Conservation (phyloP, 345 rosid genomes). For the Eucalyptus globulus region DNA sequence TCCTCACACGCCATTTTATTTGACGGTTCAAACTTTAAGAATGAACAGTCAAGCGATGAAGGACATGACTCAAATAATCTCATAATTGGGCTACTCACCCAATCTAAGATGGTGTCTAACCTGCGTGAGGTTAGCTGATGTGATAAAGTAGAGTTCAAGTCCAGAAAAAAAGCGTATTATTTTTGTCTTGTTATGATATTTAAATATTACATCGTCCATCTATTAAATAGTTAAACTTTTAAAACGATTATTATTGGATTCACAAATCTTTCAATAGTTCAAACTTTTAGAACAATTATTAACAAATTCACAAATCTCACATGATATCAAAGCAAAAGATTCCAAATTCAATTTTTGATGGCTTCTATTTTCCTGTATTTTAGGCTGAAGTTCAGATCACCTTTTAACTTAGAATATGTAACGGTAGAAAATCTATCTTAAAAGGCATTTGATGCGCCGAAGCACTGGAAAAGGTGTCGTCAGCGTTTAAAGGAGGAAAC, state of each 20-base stretch:
- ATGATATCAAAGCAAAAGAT: neutral
- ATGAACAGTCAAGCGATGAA: neutral
- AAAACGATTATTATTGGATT: fast-evolving
- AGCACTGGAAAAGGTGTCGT: neutral
- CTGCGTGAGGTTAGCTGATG: too few relatives aligned
- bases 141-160: too few relatives aligned
- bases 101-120: neutral
- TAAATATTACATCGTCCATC: too few relatives aligned
- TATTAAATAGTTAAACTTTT: too few relatives aligned
- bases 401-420: neutral
- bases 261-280: neutral
- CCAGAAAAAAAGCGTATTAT: too few relatives aligned
- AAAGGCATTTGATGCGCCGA: neutral
- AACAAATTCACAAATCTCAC: fast-evolving
- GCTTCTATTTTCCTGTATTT: neutral
- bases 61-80: neutral
- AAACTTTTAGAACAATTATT: neutral
- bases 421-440: neutral
- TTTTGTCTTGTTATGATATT: too few relatives aligned
- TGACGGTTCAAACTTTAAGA: neutral
- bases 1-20: neutral
- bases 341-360: neutral
- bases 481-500: neutral
- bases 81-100: neutral
- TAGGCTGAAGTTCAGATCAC: neutral